Base-by-base conservation (phyloP, 371 early-diverging fungal genomes). In the Mucor velutinosus region DNA sequence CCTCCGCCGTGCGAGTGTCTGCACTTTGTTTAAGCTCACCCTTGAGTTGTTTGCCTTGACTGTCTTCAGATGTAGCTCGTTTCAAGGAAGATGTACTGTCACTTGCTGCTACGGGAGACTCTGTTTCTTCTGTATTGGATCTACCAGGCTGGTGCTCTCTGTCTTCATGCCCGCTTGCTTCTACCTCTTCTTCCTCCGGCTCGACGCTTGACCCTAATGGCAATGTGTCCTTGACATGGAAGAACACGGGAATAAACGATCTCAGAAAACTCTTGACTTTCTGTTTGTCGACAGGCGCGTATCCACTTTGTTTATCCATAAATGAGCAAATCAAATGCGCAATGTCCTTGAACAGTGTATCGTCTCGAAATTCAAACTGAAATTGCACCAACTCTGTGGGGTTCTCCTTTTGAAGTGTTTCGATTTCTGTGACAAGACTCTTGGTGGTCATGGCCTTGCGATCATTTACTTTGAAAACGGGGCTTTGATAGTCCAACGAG, bases 401-500 rank as follows among this genome's bases (percentile, higher is more conserved):
- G 0, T 27, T n/a, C 12, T 41, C 21, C 25, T n/a, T 67, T 49
- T 41, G 43, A 55, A 57, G 3, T 32, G 41, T 82, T 69, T 98
- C 98, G 53, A 96, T 94, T 67, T 97, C 95, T 21, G 86, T 64
- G 0, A 94, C 68, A 19, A 98, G 85, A 3, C 88, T 75, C 77
- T 95, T 96, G 23, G 86, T 65, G 3, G 90, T 80, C 59, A 96
- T 83, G 32, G 82, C 84, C 59, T 93, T 94, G 64, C 91, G 90
- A 76, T 99, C 99, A 12, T 84, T 82, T 2, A 82, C 76, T 74
- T 97, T 97, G 86, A 98, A 97, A 3, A 84, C 86, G 55, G 92
- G 83, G 10, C 97, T 95, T 72, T 95, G 95, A 70, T 97, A 94
- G 81, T 99, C 99, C 58, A 99, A 83, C 0, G 99, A 92, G 69